phyloP scores from a whole-genome alignment of 2,329 filamentous ascomycete species.

The Curvularia hawaiiensis region DNA sequence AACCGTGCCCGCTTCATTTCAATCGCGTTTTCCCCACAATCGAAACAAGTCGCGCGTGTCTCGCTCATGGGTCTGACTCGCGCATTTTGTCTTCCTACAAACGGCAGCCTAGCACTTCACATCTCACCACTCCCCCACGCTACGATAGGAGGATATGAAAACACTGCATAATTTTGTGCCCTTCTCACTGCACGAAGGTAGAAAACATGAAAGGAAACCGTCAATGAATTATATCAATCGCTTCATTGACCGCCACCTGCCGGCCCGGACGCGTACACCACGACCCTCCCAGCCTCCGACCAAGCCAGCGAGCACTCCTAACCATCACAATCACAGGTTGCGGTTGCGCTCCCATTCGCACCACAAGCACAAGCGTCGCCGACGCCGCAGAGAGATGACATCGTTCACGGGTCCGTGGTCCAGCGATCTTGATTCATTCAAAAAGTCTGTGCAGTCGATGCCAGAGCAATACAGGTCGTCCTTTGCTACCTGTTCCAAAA shows the following conservation, averaged over 20 bases:
- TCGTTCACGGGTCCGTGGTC: slow-evolving; percentile 37
- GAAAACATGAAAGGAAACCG: neutral
- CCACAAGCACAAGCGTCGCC: slow-evolving; percentile 13
- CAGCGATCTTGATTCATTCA: slow-evolving; percentile 29
- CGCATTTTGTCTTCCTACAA: slow-evolving; percentile 6
- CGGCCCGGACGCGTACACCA: neutral
- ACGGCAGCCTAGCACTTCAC: slow-evolving; percentile 11
- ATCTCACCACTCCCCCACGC: slow-evolving; percentile 2
- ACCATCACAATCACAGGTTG: neutral
- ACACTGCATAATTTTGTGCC: neutral
- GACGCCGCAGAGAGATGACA: slow-evolving; percentile 15
- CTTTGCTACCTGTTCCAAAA: slow-evolving; percentile 28
- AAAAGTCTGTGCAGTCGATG: slow-evolving; percentile 31
- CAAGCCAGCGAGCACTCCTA: neutral
- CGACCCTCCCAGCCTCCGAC: neutral
- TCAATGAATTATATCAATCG: slow-evolving; percentile 21
- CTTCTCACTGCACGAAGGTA: neutral
- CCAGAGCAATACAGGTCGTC: slow-evolving; percentile 31
- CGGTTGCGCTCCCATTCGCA: slow-evolving; percentile 2
- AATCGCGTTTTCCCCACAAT: neutral
- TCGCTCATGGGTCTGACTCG: slow-evolving; percentile 1
- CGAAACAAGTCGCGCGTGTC: neutral
- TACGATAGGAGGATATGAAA: slow-evolving; percentile 2
- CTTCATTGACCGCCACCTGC: slow-evolving; percentile 12
- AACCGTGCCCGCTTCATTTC: neutral